Percentiles rank a stretch among this genome's conserved stretches.
Evolutionary conservation across 2,329 filamentous ascomycete genomes (phyloP).

Genomic region (Ceratocystis lukuohia): DNA sequence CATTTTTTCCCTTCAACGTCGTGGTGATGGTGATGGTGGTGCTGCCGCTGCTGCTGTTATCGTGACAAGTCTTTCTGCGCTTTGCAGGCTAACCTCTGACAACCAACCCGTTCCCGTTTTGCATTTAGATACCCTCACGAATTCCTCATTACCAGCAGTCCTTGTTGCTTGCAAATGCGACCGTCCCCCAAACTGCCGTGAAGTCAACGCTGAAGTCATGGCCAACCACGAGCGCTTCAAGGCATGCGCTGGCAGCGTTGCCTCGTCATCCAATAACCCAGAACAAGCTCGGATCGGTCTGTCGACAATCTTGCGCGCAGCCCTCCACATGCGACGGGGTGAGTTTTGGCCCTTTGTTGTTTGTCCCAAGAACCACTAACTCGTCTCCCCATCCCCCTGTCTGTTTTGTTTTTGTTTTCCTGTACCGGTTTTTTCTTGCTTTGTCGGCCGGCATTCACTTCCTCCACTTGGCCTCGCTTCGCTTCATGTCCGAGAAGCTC

Average conservation of each 20-base stretch:
- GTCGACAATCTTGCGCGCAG: slow-evolving; percentile 57
- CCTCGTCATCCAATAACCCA: slow-evolving; percentile 55
- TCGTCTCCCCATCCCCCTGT: slow-evolving; percentile 8
- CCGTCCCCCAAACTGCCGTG: slow-evolving; percentile 52
- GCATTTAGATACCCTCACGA: slow-evolving; percentile 53
- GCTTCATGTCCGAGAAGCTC: not conserved
- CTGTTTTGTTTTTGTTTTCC: slow-evolving; percentile 17
- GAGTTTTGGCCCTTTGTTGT: slow-evolving; percentile 27
- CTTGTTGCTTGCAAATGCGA: slow-evolving; percentile 89
- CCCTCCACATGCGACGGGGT: slow-evolving; percentile 58
- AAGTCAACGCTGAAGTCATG: slow-evolving; percentile 56
- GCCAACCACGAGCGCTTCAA: slow-evolving; percentile 49
- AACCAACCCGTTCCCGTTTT: not conserved
- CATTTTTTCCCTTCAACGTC: too few species aligned
- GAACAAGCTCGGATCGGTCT: slow-evolving; percentile 66
- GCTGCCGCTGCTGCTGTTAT: too few species aligned
- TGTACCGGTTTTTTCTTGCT: not conserved
- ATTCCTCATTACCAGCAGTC: slow-evolving; percentile 59
- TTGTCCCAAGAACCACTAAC: not conserved
- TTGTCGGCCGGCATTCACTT: not conserved
- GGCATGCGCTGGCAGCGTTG: slow-evolving; percentile 57
- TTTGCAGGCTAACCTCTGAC: not conserved
- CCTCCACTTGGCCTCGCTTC: not conserved
- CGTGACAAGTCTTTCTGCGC: not conserved
- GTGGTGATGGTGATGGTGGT: too few species aligned